Base-by-base conservation (phyloP, 1,284 basidiomycete species). In the Hymenochaete sp. region DNA sequence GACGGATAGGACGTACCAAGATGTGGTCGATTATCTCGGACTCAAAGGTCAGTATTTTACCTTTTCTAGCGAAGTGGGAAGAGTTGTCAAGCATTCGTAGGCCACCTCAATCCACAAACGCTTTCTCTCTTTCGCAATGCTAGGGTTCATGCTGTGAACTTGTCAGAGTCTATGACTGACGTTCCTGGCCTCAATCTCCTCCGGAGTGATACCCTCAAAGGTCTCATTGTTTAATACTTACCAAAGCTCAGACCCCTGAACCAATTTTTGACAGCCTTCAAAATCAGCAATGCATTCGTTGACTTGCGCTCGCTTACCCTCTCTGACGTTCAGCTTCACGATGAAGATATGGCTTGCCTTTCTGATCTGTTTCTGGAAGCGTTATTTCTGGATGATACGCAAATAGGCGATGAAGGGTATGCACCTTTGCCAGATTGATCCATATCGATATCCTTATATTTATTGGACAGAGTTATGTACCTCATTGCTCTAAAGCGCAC, bases 321-420 rank as follows among this genome's bases (percentile, higher is more conserved):
- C 35, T 66, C 63, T 31, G 66, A 65, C 21, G 65, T 67, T 16
- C 60, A 52, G 10, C 55, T 82, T 6, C 53, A 58, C 14, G 71
- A 79, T 53, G 63, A 65, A 28, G 72, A 77, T 50, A 53, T 82
- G 6, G 57, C 64, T 7, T 59, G 72, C 50, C 66, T 82, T 18
- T 72, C 74, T 40, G 69, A 71, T 48, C 66, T 82, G 13, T 63
- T 61, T 28, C 67, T 82, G 14, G 58, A 67, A 13, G 60, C 59
- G 2, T 62, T 82, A n/a, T 59, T 66, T 42, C 59, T 82, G 9
- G 68, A 70, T 52, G 66, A 71, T 47, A 79, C 76, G 6, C 67
- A 69, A 8, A 72, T 82, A 29, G 66, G 72, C 21, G 75, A 80
- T 53, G 75, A 79, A 66, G 75, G 70, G 79, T 80, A 50, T 42